phyloP scores from a whole-genome alignment of 306 rosid species.

The Malus asiatica region DNA sequence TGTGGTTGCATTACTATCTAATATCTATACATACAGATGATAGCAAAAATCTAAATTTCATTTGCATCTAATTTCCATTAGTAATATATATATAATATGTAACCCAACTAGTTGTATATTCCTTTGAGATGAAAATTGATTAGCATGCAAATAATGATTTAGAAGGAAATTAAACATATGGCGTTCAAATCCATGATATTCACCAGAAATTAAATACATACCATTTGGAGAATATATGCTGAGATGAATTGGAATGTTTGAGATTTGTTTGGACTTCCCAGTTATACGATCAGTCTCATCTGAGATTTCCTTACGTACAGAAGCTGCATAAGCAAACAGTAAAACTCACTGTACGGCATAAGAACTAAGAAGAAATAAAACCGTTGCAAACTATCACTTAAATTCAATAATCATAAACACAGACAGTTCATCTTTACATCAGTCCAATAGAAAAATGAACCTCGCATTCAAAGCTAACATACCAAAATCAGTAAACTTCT shows the following conservation, averaged over 20 bases:
- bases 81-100: neutral
- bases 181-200: neutral
- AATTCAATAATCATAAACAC: neutral
- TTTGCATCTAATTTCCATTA: neutral
- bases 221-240: constrained; percentile 99
- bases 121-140: neutral
- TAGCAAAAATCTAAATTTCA: neutral
- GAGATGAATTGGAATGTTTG: constrained; percentile 88
- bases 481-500: constrained; percentile 79
- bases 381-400: neutral
- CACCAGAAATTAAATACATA: constrained; percentile 27
- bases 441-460: constrained; percentile 3
- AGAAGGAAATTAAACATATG: neutral
- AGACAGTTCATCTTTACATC: neutral
- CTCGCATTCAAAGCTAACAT: constrained; percentile 10
- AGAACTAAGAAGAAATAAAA: neutral
- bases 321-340: constrained; percentile 44
- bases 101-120: neutral
- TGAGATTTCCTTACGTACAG: constrained; percentile 87
- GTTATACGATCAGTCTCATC: constrained; percentile 98
- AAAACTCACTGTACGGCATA: neutral
- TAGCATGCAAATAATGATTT: neutral
- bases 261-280: constrained; percentile 85
- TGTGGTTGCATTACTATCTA: neutral
- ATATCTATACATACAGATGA: neutral